Percentiles rank a stretch among this genome's conserved stretches.
phyloP scores from a whole-genome alignment of 1,284 basidiomycete genomes.

The Puccinia coronata region DNA sequence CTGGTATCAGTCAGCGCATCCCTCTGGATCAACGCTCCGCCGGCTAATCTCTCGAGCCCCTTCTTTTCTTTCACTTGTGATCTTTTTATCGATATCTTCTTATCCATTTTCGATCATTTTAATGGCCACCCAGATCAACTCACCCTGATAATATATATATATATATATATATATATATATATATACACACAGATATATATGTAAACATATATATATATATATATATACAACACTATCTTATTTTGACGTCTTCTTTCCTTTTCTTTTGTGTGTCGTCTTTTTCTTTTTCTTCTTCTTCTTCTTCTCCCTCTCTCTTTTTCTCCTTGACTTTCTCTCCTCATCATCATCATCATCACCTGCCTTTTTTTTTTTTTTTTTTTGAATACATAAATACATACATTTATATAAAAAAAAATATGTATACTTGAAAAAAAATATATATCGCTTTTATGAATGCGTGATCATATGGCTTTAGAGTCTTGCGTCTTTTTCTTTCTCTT shows the following conservation, averaged over 20 bases:
- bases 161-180: slow-evolving; percentile 16
- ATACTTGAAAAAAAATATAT: not conserved
- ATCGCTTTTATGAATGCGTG: too few species aligned
- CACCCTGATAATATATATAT: not conserved
- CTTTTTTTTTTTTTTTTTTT: slow-evolving; percentile 14
- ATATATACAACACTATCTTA: not conserved
- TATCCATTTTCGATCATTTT: too few species aligned
- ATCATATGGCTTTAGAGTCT: too few species aligned
- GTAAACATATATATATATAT: not conserved
- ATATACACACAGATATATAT: slow-evolving; percentile 4
- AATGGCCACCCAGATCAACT: not conserved
- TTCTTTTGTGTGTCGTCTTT: slow-evolving; percentile 19
- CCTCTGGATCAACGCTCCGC: slow-evolving; percentile 25
- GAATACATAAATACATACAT: not conserved
- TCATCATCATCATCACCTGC: too few species aligned
- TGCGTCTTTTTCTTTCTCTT: too few species aligned
- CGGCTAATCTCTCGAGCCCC: not conserved
- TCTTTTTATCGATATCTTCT: too few species aligned
- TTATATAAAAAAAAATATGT: not conserved
- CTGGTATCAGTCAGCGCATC: not conserved
- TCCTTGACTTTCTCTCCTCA: too few species aligned
- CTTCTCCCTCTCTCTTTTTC: too few species aligned
- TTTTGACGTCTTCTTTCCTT: not conserved
- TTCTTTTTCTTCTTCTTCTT: slow-evolving; percentile 1
- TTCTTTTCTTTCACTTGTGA: not conserved